These are phyloP conservation scores for Suillus sp. DNA, from an alignment of 768 basidiomycete genomes.

Conservation along the genomic window DNA sequence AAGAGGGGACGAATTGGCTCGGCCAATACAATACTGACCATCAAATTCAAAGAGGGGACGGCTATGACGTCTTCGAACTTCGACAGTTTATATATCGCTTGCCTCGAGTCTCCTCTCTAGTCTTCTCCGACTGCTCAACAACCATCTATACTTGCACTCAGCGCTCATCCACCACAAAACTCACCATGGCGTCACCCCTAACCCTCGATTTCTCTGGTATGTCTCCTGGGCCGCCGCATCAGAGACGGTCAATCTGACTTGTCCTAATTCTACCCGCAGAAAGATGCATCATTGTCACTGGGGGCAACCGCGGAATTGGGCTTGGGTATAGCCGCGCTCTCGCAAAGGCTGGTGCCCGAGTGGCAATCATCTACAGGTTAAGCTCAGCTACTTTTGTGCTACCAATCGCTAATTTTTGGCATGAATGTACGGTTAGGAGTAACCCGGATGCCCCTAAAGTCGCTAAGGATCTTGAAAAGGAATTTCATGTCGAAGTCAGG, in stretches of 20 bases:
- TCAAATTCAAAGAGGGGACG: conserved; percentile 8
- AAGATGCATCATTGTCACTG: conserved; percentile 59
- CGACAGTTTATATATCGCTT: neutral
- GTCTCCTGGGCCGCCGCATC: neutral
- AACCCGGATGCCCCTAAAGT: conserved; percentile 51
- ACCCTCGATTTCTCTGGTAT: neutral
- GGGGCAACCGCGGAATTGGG: conserved; percentile 66
- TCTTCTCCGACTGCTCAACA: neutral
- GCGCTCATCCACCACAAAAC: neutral
- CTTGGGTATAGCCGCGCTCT: conserved; percentile 53
- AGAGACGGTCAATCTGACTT: neutral
- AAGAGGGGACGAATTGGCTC: neutral
- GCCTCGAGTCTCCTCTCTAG: neutral
- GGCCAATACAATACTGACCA: neutral
- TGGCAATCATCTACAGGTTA: conserved; percentile 64
- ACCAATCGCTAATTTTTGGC: neutral
- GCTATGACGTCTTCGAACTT: neutral
- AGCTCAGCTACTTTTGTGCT: neutral
- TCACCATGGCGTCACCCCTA: neutral
- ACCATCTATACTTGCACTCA: neutral
- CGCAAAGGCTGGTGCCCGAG: conserved; percentile 55
- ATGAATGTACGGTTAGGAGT: conserved; percentile 33
- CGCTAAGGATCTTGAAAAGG: conserved; percentile 46
- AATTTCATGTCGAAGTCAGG: conserved; percentile 49
- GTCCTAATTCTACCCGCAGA: conserved; percentile 23